Base-by-base conservation (phyloP, 208 protist species). In the Trypanosoma platydactyli region DNA sequence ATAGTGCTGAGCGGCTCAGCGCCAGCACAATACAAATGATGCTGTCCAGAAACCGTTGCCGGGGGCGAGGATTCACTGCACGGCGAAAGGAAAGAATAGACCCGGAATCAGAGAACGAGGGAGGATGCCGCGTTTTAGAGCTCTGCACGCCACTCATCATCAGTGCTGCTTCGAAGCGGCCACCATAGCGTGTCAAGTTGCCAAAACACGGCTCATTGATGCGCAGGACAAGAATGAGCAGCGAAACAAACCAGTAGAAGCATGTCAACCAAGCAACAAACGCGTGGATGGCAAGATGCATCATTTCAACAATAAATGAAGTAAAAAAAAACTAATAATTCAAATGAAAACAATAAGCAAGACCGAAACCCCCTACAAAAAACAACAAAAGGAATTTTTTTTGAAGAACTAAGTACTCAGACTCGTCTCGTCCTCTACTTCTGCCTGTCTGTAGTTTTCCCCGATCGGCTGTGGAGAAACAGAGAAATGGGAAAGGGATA, bases 161-260 rank as follows among this genome's bases (percentile, higher is more conserved):
- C 13, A 30, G 1, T 45, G 41, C 20, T 45, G 6, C 18, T n/a
- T 24, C 60, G 50, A 51, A 41, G 25, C 77, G 82, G 1, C 72
- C 77, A 38, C 86, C 80, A 41, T 92, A 92, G 13, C 73, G 52
- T 1, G 80, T 55, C 46, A 92, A 64, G 30, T 24, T 25, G 11
- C 66, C 18, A 45, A 92, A 84, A 12, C 64, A 60, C 6, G 66
- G 55, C 15, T 68, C 61, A 16, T 29, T 22, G 15, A 76, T 38
- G 25, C 87, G 83, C 11, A 87, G 24, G 12, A 79, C 41, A 18
- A 90, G 63, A 20, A 80, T 62, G 7, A 70, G 46, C 11, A 89
- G 40, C 2, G 84, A 79, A 1, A 59, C 45, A 1, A 61, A 25
- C 84, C 87, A 93, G 68, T 89, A 93, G 12, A 81, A 13, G 35